phyloP scores from a whole-genome alignment of 83 land plant species.

The Isoetes engelmannii region DNA sequence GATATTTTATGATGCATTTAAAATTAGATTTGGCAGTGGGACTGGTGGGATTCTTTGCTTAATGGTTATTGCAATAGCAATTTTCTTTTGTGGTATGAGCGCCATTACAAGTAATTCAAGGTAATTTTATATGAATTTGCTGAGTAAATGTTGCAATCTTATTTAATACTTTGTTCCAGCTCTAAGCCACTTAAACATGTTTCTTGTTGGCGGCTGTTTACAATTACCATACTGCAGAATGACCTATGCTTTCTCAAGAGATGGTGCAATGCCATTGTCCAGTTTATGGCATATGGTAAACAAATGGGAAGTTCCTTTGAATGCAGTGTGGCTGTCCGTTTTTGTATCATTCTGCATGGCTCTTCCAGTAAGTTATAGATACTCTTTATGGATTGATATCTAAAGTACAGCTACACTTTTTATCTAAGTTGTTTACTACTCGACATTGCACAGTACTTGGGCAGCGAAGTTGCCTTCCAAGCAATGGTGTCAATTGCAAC shows the following conservation, averaged over 20 bases:
- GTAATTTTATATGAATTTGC: slow-evolving; percentile 19
- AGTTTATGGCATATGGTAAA: slow-evolving; percentile 72
- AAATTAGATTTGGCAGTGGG: slow-evolving; percentile 69
- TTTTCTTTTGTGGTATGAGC: slow-evolving; percentile 89
- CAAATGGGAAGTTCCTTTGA: slow-evolving; percentile 65
- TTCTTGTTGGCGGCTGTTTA: no score
- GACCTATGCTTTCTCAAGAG: slow-evolving; percentile 94
- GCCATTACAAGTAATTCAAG: slow-evolving; percentile 91
- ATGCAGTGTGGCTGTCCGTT: slow-evolving; percentile 85
- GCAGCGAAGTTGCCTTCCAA: slow-evolving; percentile 80
- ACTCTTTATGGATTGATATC: no score
- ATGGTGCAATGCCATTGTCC: slow-evolving; percentile 92
- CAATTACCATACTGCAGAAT: slow-evolving; percentile 38
- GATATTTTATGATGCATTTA: slow-evolving; percentile 70
- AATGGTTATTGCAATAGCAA: slow-evolving; percentile 63
- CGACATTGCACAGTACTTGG: slow-evolving; percentile 72
- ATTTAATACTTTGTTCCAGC: no score
- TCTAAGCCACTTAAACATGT: not conserved
- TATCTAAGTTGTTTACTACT: not conserved
- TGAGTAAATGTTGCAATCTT: not conserved
- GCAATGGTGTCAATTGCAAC: slow-evolving; percentile 96
- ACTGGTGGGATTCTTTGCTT: slow-evolving; percentile 84
- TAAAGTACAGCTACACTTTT: no score
- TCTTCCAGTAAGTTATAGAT: slow-evolving; percentile 60
- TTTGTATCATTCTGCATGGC: slow-evolving; percentile 75